phyloP scores from a whole-genome alignment of 192 early-diverging fungal genomes.

The Backusella circina region DNA sequence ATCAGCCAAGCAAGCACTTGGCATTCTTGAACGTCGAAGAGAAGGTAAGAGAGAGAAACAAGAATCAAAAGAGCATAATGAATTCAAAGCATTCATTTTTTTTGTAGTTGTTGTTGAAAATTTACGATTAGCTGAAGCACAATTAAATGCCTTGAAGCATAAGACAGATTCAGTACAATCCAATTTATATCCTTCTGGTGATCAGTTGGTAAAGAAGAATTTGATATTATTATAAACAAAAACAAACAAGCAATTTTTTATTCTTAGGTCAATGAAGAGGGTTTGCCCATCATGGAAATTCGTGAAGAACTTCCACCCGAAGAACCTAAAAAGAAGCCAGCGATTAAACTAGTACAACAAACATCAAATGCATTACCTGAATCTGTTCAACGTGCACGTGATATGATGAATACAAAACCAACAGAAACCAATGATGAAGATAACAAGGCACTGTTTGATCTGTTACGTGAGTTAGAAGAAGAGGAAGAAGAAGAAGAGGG shows the following conservation, averaged over 20 bases:
- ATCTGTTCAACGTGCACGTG: conserved; percentile 12
- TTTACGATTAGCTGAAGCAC: conserved; percentile 40
- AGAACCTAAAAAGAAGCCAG: neutral
- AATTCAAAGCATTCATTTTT: neutral
- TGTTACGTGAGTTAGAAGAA: conserved; percentile 64
- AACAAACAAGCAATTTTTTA: neutral
- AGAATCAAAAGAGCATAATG: neutral
- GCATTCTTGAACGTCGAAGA: conserved; percentile 64
- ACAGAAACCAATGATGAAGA: conserved; percentile 48
- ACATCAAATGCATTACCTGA: neutral
- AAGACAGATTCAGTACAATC: conserved; percentile 6
- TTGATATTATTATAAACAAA: neutral
- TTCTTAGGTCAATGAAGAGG: conserved; percentile 70
- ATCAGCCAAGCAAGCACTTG: conserved; percentile 69
- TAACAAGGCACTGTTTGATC: conserved; percentile 50
- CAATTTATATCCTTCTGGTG: conserved; percentile 8
- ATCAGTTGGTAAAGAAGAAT: conserved; percentile 12
- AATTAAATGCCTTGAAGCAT: conserved; percentile 42
- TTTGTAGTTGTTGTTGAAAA: conserved; percentile 46
- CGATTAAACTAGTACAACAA: neutral
- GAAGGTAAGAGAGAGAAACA: conserved; percentile 44
- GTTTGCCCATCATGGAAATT: conserved; percentile 74
- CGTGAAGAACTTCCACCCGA: conserved; percentile 44
- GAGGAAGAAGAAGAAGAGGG: conserved; percentile 48
- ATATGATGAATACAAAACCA: neutral